A percentile compares a stretch with the other conserved stretches of the same genome.
Conservation (phyloP, 768 basidiomycete species). For the Flagelloscypha sp. region DNA sequence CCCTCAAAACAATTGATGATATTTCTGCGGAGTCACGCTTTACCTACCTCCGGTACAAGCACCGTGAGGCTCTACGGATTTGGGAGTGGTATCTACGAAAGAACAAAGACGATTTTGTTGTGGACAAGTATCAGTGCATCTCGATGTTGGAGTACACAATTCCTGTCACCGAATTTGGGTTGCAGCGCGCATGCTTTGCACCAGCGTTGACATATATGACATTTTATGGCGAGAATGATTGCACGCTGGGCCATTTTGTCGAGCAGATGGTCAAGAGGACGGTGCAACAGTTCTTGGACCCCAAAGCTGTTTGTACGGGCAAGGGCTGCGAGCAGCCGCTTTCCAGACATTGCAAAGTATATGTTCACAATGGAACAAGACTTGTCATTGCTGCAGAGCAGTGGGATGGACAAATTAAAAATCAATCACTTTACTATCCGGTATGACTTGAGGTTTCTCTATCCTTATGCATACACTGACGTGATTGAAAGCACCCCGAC, state of each 20-base stretch:
- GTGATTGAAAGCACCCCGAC: no score
- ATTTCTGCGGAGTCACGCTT: slow-evolving; percentile 70
- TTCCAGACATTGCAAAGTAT: slow-evolving; percentile 81
- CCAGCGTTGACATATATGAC: slow-evolving; percentile 66
- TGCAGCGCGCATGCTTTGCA: slow-evolving; percentile 68
- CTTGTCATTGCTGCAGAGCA: slow-evolving; percentile 83
- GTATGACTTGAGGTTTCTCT: no score
- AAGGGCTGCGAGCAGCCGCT: slow-evolving; percentile 80
- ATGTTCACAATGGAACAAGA: slow-evolving; percentile 80
- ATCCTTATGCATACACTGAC: no score
- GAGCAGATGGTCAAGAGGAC: slow-evolving; percentile 69
- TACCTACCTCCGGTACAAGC: slow-evolving; percentile 64
- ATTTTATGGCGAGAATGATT: slow-evolving; percentile 91
- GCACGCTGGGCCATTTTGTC: slow-evolving; percentile 89
- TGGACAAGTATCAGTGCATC: slow-evolving; percentile 90
- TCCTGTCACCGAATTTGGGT: slow-evolving; percentile 60
- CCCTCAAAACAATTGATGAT: slow-evolving; percentile 56
- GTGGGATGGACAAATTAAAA: slow-evolving; percentile 73
- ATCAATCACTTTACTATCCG: slow-evolving; percentile 41
- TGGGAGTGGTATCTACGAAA: slow-evolving; percentile 96
- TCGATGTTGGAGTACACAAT: slow-evolving; percentile 72
- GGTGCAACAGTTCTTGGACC: slow-evolving; percentile 59
- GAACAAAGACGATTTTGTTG: slow-evolving; percentile 78
- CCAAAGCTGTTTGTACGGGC: slow-evolving; percentile 70
- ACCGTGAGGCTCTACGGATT: slow-evolving; percentile 79